These are phyloP conservation scores for Penicillium capsulatum DNA, from an alignment of 2,329 filamentous ascomycete species.

Conservation along the genomic window DNA sequence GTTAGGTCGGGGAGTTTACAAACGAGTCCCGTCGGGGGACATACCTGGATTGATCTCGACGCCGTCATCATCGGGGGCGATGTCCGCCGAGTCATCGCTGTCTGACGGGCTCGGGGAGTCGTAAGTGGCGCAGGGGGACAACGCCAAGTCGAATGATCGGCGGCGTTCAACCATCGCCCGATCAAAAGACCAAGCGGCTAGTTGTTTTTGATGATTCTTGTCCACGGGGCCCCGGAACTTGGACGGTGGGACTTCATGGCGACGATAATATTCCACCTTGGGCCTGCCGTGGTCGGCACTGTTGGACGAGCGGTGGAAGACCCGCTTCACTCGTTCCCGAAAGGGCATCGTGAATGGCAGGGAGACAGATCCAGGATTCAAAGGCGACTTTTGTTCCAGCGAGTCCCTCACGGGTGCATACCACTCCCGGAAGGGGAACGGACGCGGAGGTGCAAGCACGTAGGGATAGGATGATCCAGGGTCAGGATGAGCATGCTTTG, in stretches of 20 bases:
- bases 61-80: conserved; percentile 22
- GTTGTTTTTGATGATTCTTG: conserved; percentile 40
- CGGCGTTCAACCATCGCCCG: conserved; percentile 33
- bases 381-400: conserved; percentile 11
- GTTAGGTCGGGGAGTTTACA: conserved; percentile 7
- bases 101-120: conserved; percentile 21
- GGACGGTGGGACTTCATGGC: conserved; percentile 45
- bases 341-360: conserved; percentile 32
- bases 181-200: conserved; percentile 45
- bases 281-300: conserved; percentile 30
- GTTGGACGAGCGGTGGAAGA: conserved; percentile 31
- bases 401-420: conserved; percentile 25
- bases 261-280: conserved; percentile 48
- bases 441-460: conserved; percentile 36
- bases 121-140: conserved; percentile 38
- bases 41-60: conserved; percentile 22
- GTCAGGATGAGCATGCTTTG: conserved; percentile 26
- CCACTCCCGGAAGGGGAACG: conserved; percentile 29
- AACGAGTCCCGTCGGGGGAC: conserved; percentile 1
- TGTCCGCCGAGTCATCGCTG: conserved; percentile 21
- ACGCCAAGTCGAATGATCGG: conserved; percentile 34
- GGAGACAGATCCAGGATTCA: background rate
- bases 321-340: conserved; percentile 36
- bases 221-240: conserved; percentile 49
- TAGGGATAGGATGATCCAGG: conserved; percentile 14